These are phyloP conservation scores for Monotropa hypopitys DNA, from an alignment of 179 eudicot genomes.

Conservation along the genomic window DNA sequence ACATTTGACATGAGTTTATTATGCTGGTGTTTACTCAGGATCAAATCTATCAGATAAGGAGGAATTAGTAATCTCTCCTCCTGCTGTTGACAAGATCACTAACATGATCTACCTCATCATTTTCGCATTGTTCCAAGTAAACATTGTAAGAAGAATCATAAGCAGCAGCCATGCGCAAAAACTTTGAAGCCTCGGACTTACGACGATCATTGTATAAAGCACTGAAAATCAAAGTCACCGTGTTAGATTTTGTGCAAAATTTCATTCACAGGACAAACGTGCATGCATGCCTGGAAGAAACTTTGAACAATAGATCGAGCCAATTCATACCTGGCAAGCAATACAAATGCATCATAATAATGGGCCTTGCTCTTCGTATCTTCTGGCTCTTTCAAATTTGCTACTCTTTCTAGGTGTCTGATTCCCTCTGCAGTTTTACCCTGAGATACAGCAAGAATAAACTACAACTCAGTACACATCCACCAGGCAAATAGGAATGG, in stretches of 20 bases:
- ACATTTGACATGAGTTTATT: background rate
- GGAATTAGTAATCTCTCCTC: constrained; percentile 45
- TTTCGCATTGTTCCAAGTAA: constrained; percentile 33
- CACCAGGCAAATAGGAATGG: background rate
- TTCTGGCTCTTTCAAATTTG: constrained; percentile 55
- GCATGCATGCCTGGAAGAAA: background rate
- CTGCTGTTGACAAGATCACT: constrained; percentile 57
- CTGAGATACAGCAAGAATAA: constrained; percentile 20
- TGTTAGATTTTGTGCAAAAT: background rate
- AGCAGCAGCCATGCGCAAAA: constrained; percentile 36
- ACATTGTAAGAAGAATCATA: constrained; percentile 33
- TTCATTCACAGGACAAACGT: background rate
- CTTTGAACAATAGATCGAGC: background rate
- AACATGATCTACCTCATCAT: constrained; percentile 32
- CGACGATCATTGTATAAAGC: constrained; percentile 39
- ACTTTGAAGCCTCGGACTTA: constrained; percentile 49
- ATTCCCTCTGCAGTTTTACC: constrained; percentile 49
- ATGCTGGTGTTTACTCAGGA: background rate
- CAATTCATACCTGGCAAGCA: constrained; percentile 47
- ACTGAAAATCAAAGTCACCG: constrained; percentile 27
- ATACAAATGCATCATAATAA: constrained; percentile 56
- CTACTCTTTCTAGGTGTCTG: constrained; percentile 60
- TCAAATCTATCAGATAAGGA: background rate
- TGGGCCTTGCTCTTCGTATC: constrained; percentile 50
- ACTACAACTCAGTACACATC: background rate